A percentile compares a stretch with the other conserved stretches of the same genome.
Conservation (phyloP, 208 protist genomes). For the Kentomonas sorsogonicus region DNA sequence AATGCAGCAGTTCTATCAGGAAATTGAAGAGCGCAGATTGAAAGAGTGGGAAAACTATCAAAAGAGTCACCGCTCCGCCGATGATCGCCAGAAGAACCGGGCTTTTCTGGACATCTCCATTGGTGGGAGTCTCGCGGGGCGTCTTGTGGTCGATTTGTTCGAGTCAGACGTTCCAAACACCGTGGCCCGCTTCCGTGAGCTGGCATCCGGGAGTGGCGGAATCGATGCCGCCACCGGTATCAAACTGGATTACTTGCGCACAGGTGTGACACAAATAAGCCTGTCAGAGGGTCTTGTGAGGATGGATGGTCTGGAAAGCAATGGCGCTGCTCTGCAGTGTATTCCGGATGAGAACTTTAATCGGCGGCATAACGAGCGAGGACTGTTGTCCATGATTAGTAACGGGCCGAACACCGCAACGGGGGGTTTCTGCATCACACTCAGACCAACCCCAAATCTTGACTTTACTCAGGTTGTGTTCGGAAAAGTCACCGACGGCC, state of each 20-base stretch:
- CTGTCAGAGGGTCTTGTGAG: conserved; percentile 38
- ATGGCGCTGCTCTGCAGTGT: conserved; percentile 19
- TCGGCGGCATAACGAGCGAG: conserved; percentile 72
- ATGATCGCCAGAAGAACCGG: conserved; percentile 58
- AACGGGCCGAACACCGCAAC: conserved; percentile 64
- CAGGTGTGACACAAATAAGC: conserved; percentile 50
- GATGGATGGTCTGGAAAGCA: conserved; percentile 43
- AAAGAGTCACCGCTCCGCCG: conserved; percentile 60
- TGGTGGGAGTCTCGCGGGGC: conserved; percentile 52
- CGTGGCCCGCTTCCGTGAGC: conserved; percentile 80
- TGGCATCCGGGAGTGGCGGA: conserved; percentile 74
- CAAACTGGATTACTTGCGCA: conserved; percentile 77
- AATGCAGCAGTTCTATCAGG: too few relatives aligned
- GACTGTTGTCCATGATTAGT: conserved; percentile 87
- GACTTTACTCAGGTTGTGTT: conserved; percentile 95
- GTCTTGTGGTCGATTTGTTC: conserved; percentile 90
- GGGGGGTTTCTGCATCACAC: conserved; percentile 73
- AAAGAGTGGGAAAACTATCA: conserved; percentile 90
- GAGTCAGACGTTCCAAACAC: conserved; percentile 79
- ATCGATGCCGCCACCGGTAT: conserved; percentile 42
- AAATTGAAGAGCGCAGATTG: conserved; percentile 74
- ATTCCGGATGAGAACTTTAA: conserved; percentile 88
- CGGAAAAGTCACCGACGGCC: conserved; percentile 84
- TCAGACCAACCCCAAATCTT: conserved; percentile 46
- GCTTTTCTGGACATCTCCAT: conserved; percentile 85